Conservation (phyloP, 306 rosid species). For the Parietaria judaica region DNA sequence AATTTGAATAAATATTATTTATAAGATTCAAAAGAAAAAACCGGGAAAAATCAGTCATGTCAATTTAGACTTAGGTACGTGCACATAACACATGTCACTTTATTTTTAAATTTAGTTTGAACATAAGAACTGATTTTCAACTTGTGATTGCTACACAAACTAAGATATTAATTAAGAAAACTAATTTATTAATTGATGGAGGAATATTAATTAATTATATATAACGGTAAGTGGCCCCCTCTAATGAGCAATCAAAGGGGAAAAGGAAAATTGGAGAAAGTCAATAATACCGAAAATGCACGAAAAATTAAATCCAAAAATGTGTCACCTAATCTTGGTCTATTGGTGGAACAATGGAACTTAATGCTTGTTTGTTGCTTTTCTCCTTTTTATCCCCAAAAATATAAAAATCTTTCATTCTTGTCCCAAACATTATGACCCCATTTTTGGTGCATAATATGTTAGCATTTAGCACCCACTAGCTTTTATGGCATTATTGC, state of each 20-base stretch:
- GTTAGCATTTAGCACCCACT: no score
- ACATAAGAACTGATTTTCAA: background rate
- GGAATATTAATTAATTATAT: constrained; percentile 1
- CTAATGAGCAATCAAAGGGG: constrained; percentile 16
- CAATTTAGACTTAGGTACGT: background rate
- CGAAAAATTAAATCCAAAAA: constrained; percentile 2
- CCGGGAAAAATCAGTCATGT: background rate
- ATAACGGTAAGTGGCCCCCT: constrained; percentile 36
- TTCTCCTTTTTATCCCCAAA: constrained; percentile 8
- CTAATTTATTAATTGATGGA: background rate
- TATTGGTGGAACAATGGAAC: no score
- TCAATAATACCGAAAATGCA: constrained; percentile 6
- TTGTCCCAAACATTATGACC: constrained; percentile 1
- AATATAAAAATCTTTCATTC: constrained; percentile 4
- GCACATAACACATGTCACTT: background rate
- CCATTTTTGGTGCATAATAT: constrained; percentile 11
- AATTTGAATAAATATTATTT: background rate
- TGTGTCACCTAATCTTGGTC: background rate
- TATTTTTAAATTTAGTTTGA: constrained; percentile 4
- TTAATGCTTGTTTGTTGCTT: constrained; percentile 30
- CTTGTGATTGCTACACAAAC: no score
- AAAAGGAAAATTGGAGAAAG: constrained; percentile 9
- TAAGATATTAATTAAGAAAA: background rate
- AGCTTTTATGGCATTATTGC: background rate
- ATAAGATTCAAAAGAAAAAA: background rate